Base-by-base conservation (phyloP, 306 rosid genomes). In the Begonia peltatifolia region DNA sequence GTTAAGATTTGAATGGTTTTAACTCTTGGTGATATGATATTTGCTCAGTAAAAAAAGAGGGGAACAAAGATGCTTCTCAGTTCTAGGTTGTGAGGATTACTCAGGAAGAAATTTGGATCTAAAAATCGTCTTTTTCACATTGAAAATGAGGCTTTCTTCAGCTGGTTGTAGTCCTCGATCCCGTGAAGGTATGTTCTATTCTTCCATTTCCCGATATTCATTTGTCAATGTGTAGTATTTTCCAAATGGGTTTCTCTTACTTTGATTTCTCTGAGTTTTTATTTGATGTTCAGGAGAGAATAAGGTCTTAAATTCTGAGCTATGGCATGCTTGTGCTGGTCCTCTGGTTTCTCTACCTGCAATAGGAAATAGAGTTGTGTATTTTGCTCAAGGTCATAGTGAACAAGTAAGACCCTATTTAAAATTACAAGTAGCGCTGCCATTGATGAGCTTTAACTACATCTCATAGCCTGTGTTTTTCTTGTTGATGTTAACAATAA, bases 321-420 rank as follows among this genome's bases (percentile, higher is more conserved):
- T 89, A 20, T 89, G 97, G 97, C 97, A 85, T 75, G 97, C 97
- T 50, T 89, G 97, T 75, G 97, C 97, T 35, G 95, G 97, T 41
- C 95, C 97, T 61, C 95, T 89, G 56, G 97, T 89, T 66, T 89
- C 94, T 51, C 73, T 89, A 7, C 95, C 97, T 4, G 83, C 83
- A 14, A 77, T 74, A 35, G 94, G 97, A 50, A 85, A 90, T 53
- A 86, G 95, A 22, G 97, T 89, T 17, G 94, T 85, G 22, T 89
- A 89, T 63, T 89, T 89, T 65, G 94, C 97, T 38, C 97, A 82
- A 74, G 97, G 97, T 59, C 97, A 89, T 47, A 89, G 97, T 62
- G 97, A 89, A 61, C 97, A 89, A 76, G 97, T 89, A 52, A 53
- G 79, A 63, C 42, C 23, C 43, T 3, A 16, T 17, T 14, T 16